Base-by-base conservation (phyloP, 2,329 filamentous ascomycete species). In the Aspergillus sp. region DNA sequence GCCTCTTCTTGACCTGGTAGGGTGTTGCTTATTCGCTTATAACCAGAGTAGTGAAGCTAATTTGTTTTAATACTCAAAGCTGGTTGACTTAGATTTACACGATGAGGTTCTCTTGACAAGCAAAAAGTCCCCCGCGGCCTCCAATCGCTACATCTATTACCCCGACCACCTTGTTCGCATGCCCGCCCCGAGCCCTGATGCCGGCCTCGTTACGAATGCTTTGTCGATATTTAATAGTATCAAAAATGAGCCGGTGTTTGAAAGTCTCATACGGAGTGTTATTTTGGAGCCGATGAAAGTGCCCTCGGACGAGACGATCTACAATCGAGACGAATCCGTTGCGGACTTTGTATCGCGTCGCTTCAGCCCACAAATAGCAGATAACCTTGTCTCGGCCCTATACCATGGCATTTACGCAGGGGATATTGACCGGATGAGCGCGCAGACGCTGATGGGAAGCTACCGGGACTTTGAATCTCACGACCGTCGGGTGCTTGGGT, bases 361-460 rank as follows among this genome's bases (percentile, higher is more conserved):
- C 6, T 62, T 83, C 11, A 73, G 75, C 35, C 70, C 74, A 19
- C 64, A 72, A 30, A 51, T 86, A 6, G 81, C 81, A 10, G 76
- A 93, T 53, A 90, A 94, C 56, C 42, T 95, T 12, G 67, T 82
- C 6, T 95, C 89, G 5, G 89, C 84, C 1, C 61, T 82, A 2
- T 67, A 89, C 42, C 93, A 97, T 65, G 93, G 93, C 34, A 89
- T 97, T 46, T 95, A 94, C 65, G 93, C 90, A 19, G 93, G 93
- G 5, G 87, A 96, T 66, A 81, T 95, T 38, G 82, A 87, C 62
- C 77, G 85, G 60, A 72, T 97, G 40, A 95, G 90, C 65, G 81
- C 81, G 38, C 81, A 81, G 54, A 82, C 80, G 40, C 71, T 86
- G 33, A 61, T 85, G 33, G 68, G 83, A 7, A 53, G 66, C 27